phyloP scores from a whole-genome alignment of 495 filamentous ascomycete genomes.

The Penicillium cataractarum region DNA sequence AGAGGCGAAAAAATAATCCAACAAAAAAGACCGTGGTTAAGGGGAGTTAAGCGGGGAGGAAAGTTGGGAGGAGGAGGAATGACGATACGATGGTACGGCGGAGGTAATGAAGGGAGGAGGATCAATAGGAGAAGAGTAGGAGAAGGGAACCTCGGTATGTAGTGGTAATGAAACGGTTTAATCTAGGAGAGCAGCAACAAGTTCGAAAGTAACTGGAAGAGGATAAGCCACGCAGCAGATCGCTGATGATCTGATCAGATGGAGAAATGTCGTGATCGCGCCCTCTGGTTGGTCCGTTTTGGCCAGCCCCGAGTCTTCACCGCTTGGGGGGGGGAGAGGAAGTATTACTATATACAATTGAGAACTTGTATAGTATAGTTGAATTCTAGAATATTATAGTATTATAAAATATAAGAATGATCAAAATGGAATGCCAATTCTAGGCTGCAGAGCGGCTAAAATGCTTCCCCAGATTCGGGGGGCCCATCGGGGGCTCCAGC shows the following conservation, averaged over 20 bases:
- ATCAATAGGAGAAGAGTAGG: too few species aligned
- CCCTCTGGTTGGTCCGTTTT: slow-evolving; percentile 33
- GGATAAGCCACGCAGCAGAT: slow-evolving; percentile 14
- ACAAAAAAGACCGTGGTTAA: background rate
- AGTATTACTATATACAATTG: background rate
- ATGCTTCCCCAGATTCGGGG: slow-evolving; percentile 3
- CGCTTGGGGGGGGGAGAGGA: slow-evolving; percentile 20
- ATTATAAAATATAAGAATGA: too few species aligned
- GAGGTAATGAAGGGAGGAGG: too few species aligned
- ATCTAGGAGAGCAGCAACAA: background rate
- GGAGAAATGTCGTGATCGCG: slow-evolving; percentile 57
- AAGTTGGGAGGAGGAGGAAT: background rate
- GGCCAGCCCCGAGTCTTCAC: slow-evolving; percentile 18
- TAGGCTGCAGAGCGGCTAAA: background rate
- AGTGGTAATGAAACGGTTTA: background rate
- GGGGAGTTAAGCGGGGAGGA: slow-evolving; percentile 6
- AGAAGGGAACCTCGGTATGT: too few species aligned
- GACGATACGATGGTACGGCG: background rate
- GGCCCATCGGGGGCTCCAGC: slow-evolving; percentile 8
- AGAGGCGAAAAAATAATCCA: background rate
- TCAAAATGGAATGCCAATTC: too few species aligned
- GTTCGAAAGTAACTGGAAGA: background rate
- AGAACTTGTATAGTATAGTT: background rate
- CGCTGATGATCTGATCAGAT: slow-evolving; percentile 53
- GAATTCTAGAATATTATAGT: too few species aligned